Base-by-base conservation (phyloP, 192 early-diverging fungal genomes). In the Coemansia sp. region DNA sequence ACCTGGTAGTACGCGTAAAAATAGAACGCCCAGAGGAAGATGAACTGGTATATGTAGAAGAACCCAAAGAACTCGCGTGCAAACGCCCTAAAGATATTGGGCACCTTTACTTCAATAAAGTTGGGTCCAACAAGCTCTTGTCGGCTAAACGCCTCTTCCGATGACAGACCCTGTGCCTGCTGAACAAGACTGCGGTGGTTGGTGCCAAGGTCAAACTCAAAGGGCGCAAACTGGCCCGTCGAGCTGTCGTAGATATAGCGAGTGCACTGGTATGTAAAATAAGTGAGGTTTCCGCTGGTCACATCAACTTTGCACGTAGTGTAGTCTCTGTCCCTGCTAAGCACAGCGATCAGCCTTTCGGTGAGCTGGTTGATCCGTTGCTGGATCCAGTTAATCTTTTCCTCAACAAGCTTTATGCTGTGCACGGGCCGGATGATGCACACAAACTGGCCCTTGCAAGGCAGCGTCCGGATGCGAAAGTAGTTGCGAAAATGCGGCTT, bases 231-330 rank as follows among this genome's bases (percentile, higher is more conserved):
- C 21, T 51, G 51, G 32, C 60, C 72, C 12, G 69, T 61, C 11
- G 71, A 60, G 6, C 69, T 60, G 65, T 89, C 86, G 59, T 82
- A 86, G 10, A 94, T 86, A 66, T 94, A 94, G 47, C 92, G 86
- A 40, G 90, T 87, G 72, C 90, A 93, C 63, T 93, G 88, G 68
- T 87, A 90, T 71, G 91, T 90, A 59, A 94, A 88, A 63, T 84
- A 94, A 10, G 71, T 69, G 15, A 67, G 67, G 4, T 42, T 48
- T n/a, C 45, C 51, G 45, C 42, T 60, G 6, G 52, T 47, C 13
- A 74, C 72, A 8, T 76, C 80, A 13, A 72, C 72, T 4, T 74
- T 62, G 19, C 79, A 76, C 6, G 86, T 80, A 8, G 69, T 72
- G 47, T 82, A 74, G 10, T 82, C 54, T 21, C 80, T 84, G 57